Evolutionary conservation across 169 alveolate genomes (phyloP).

Genomic region (Plasmodium reichenowi): DNA sequence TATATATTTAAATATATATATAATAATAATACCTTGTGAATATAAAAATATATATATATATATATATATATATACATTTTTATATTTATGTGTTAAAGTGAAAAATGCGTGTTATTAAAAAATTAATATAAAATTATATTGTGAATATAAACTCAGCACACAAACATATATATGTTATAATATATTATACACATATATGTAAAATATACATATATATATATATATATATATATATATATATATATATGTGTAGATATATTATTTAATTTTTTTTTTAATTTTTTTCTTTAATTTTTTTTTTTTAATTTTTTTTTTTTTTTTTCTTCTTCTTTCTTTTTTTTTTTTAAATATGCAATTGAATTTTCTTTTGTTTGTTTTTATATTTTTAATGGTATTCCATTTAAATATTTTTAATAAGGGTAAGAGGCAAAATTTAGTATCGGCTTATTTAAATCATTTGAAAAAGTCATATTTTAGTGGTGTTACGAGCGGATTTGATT

Average conservation of each 20-base stretch:
- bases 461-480: not conserved
- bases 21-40: too few relatives aligned
- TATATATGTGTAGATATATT: not conserved
- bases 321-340: not conserved
- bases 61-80: too few relatives aligned
- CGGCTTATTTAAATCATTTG: constrained; percentile 6
- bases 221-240: not conserved
- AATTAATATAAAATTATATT: too few relatives aligned
- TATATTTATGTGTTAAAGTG: too few relatives aligned
- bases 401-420: constrained; percentile 32
- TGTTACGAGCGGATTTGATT: not conserved
- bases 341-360: constrained; percentile 57
- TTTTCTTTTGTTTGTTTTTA: constrained; percentile 9
- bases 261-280: not conserved
- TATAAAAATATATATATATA: too few relatives aligned
- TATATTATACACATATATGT: too few relatives aligned
- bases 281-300: not conserved
- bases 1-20: too few relatives aligned
- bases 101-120: too few relatives aligned
- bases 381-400: constrained; percentile 60
- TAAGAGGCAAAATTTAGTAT: constrained; percentile 26
- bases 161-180: too few relatives aligned
- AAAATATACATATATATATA: not conserved
- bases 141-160: too few relatives aligned
- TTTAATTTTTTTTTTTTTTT: constrained; percentile 2